These are phyloP conservation scores for Diversispora eburnea DNA, from an alignment of 192 early-diverging fungal species.

Conservation along the genomic window DNA sequence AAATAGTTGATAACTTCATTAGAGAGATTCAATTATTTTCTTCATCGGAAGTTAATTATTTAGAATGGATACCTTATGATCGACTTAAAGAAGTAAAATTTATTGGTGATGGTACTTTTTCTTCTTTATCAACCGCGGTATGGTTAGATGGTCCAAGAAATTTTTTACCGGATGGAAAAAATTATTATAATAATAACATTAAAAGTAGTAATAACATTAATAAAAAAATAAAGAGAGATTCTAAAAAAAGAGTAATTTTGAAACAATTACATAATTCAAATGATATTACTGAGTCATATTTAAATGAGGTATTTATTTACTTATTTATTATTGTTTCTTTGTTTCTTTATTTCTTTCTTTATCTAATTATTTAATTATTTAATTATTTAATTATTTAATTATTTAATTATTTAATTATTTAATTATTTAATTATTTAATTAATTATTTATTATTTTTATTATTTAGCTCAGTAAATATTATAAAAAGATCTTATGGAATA, in stretches of 20 bases:
- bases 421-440: no score
- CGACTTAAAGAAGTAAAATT: background rate
- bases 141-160: background rate
- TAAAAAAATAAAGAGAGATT: background rate
- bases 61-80: slow-evolving; percentile 2
- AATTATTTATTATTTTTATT: background rate
- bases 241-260: slow-evolving; percentile 10
- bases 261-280: background rate
- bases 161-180: background rate
- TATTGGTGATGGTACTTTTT: background rate
- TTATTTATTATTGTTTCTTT: no score
- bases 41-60: background rate
- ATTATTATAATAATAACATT: no score
- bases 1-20: background rate
- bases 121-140: background rate
- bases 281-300: background rate
- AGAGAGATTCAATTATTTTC: background rate
- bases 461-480: slow-evolving; percentile 3
- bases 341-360: no score
- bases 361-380: no score
- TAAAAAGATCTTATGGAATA: background rate
- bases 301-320: slow-evolving; percentile 2
- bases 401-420: background rate
- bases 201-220: background rate
- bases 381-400: no score